Evolutionary conservation across 2,329 filamentous ascomycete species (phyloP).

Genomic region (Thielaviopsis populi): DNA sequence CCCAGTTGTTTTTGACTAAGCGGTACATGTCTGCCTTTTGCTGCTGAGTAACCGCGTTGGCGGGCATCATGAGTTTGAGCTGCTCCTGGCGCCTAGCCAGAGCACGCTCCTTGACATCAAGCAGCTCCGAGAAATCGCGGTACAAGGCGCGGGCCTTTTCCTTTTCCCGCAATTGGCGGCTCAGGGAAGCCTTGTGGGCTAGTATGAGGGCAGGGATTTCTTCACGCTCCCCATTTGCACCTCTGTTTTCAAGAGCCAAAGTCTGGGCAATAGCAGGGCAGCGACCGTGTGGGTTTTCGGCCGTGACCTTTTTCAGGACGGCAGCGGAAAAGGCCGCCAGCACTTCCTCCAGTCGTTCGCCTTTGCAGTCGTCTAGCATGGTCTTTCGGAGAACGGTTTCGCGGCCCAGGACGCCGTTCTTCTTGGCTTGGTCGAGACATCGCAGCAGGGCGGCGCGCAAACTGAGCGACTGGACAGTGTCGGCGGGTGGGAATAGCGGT

Average conservation of each 20-base stretch:
- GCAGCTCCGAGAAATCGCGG: constrained; percentile 45
- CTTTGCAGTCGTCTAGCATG: constrained; percentile 92
- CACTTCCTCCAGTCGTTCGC: constrained; percentile 77
- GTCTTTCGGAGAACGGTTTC: constrained; percentile 77
- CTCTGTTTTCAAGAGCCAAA: constrained; percentile 44
- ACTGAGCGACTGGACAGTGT: constrained; percentile 81
- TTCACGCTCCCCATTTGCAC: constrained; percentile 38
- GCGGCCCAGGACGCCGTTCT: constrained; percentile 64
- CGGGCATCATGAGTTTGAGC: constrained; percentile 22
- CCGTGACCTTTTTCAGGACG: constrained; percentile 54
- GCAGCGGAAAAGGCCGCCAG: constrained; percentile 70
- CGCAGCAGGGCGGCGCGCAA: constrained; percentile 72
- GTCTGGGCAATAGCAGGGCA: constrained; percentile 36
- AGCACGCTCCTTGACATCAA: constrained; percentile 47
- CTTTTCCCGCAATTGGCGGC: constrained; percentile 43
- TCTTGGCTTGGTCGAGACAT: constrained; percentile 72
- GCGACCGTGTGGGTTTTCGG: constrained; percentile 26
- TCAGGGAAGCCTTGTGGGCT: constrained; percentile 55
- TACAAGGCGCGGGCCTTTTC: constrained; percentile 44
- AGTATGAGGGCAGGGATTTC: constrained; percentile 52
- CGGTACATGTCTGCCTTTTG: constrained; percentile 39
- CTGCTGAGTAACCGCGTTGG: constrained; percentile 28
- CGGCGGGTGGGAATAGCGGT: constrained; percentile 79
- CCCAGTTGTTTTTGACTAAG: constrained; percentile 58
- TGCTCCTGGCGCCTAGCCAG: constrained; percentile 40